Percentiles rank a stretch among this genome's conserved stretches.
Conservation (phyloP, 768 basidiomycete species). For the Tricholoma terreum region DNA sequence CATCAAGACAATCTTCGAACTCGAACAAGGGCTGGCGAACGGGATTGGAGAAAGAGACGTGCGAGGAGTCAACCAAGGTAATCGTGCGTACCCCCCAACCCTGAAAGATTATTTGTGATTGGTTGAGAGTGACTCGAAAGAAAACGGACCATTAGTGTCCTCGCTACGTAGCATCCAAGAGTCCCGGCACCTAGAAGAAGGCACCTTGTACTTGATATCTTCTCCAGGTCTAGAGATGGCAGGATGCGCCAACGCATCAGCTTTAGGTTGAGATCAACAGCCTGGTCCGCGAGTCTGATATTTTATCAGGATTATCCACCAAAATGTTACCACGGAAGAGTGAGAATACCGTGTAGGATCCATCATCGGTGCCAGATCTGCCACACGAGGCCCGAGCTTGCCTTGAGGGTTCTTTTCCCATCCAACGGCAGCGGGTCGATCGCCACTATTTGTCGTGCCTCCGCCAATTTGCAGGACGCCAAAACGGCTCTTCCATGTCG, state of each 20-base stretch:
- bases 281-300: constrained; percentile 84
- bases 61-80: constrained; percentile 87
- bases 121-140: not conserved
- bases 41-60: constrained; percentile 95
- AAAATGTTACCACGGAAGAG: not conserved
- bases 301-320: not conserved
- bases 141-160: constrained; percentile 79
- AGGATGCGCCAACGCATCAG: constrained; percentile 98
- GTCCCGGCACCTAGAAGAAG: constrained; percentile 94
- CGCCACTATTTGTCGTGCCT: constrained; percentile 7
- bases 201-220: constrained; percentile 75
- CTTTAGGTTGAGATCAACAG: constrained; percentile 96
- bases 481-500: constrained; percentile 61
- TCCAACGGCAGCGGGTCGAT: constrained; percentile 70
- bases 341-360: constrained; percentile 69
- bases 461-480: constrained; percentile 45
- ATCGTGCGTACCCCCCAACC: constrained; percentile 96
- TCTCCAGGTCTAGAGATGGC: constrained; percentile 85
- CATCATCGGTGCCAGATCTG: constrained; percentile 95
- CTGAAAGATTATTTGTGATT: constrained; percentile 34
- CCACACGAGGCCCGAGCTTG: constrained; percentile 81
- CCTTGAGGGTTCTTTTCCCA: constrained; percentile 95
- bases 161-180: constrained; percentile 92
- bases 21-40: constrained; percentile 96
- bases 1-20: constrained; percentile 88